Base-by-base conservation (phyloP, 2,329 filamentous ascomycete species). In the Camillea tinctor region DNA sequence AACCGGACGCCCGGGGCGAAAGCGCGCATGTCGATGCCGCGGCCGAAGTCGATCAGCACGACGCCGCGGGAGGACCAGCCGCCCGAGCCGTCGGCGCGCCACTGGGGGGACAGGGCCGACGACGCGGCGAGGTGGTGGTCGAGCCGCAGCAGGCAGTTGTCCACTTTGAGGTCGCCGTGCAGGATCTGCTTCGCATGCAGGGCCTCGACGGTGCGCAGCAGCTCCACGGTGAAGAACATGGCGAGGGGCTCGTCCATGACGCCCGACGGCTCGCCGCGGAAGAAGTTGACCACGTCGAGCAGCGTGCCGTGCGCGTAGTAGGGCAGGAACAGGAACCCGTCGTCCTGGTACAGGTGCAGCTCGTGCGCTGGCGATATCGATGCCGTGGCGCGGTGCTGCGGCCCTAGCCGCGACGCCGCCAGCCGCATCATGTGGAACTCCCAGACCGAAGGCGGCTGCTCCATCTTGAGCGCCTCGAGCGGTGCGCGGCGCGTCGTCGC, bases 361-460 rank as follows among this genome's bases (percentile, higher is more conserved):
- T 97, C 94, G 66, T 97, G 90, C 0, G 90, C 94, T 44, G 87
- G 84, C 1, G 96, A 87, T 60, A 99, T 82, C 15, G 91, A 96
- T 2, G 91, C 87, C 0, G 87, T 83, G 0, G 90, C 89, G 15
- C 94, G 88, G 61, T 90, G 79, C 26, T 84, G 84, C 1, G 88
- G 82, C 0, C 88, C 89, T 0, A 99, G 81, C 0, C 95, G 90
- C 21, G 84, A 80, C 64, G 94, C 91, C 1, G 91, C 87, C 58
- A 92, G 85, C 1, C 92, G 89, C 80, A 98, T 92, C 75, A 99
- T 96, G 76, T 97, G 91, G 72, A 98, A 99, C 72, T 99, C 95
- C 95, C 95, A 99, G 0, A 91, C 83, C 4, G 88, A 90, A 0
- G 94, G 91, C 0, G 93, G 92, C 30, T 90, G 85, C 77, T 99